Evolutionary conservation across 345 rosid genomes (phyloP).

Genomic region (Citrus unshiu): DNA sequence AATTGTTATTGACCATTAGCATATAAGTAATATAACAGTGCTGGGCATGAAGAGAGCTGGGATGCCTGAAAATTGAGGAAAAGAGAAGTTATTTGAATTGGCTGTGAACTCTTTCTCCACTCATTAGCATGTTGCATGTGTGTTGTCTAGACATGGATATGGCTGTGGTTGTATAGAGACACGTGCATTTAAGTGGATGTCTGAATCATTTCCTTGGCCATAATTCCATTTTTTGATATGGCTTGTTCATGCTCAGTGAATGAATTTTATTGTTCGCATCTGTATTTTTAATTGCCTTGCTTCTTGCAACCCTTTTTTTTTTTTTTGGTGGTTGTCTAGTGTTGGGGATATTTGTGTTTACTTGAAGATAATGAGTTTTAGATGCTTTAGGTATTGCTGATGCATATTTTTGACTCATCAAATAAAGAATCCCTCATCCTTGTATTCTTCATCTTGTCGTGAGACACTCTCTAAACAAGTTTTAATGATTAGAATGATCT

Average conservation of each 20-base stretch:
- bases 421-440: neutral
- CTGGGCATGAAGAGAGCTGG: neutral
- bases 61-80: neutral
- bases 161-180: neutral
- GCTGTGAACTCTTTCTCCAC: neutral
- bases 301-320: neutral
- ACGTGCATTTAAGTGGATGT: neutral
- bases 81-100: constrained; percentile 2
- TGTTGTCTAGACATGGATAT: neutral
- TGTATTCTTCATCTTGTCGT: neutral
- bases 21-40: neutral
- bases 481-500: neutral
- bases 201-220: neutral
- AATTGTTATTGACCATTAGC: neutral
- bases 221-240: neutral
- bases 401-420: neutral
- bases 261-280: neutral
- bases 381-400: neutral
- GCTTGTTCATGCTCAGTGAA: neutral
- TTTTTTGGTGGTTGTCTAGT: neutral
- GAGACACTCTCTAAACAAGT: neutral
- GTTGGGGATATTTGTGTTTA: neutral
- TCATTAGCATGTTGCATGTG: neutral
- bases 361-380: neutral
- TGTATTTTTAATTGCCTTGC: neutral